Evolutionary conservation across 208 protist species (phyloP), one percentile per base, ranked within the genome.

Genomic region (Blechomonas ayalai): DNA sequence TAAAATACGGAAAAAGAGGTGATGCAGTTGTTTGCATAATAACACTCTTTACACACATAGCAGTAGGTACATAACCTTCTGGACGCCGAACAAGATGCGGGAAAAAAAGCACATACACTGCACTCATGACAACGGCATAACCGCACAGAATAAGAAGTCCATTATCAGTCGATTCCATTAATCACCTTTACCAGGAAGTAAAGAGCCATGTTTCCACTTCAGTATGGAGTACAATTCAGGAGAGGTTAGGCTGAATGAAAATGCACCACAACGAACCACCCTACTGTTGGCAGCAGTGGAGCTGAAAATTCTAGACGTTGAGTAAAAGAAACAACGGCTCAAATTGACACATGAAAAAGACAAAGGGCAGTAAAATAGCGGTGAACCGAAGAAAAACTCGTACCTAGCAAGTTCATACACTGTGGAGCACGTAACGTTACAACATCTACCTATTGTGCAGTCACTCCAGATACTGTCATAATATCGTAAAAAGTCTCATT

Each of bases 51-150:
- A 42, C 32, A 38, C 34, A 12, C 13, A 59, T 48, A 51, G 44
- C 31, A 29, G 36, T 60, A 45, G 26, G 34, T 59, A 46, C 35
- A 13, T 41, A 23, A 44, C 13, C 34, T 26, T 16, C 29, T 6
- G 31, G 16, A 51, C 43, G 18, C 29, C 38, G 41, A 54, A 65
- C 36, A 57, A 45, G 44, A 34, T 41, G 5, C 22, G 23, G 47
- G 29, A 57, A 47, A 28, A 60, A 41, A 33, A 37, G 8, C 20
- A 67, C 50, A 41, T 39, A 59, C 3, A 50, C 59, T 28, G 57
- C 50, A 19, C 57, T 28, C 52, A 66, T 59, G 4, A 25, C 37
- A 23, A 66, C 34, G 48, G 50, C 40, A 42, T 50, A 52, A 15
- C 47, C 36, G 23, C 52, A 12, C 22, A 59, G 33, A 32, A 45